Conservation (phyloP, 768 basidiomycete species). For the Lactarius sp. region DNA sequence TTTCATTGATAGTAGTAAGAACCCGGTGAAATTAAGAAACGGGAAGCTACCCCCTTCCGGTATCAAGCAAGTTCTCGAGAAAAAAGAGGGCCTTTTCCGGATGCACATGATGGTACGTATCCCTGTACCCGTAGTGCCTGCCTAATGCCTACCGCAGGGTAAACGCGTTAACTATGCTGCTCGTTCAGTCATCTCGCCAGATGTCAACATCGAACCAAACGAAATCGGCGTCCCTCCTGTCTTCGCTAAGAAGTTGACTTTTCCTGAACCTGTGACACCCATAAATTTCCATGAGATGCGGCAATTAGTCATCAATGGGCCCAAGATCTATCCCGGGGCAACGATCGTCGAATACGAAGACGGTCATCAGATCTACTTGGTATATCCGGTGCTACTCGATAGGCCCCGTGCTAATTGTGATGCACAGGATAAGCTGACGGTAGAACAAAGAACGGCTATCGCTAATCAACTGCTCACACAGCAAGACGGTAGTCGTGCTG, state of each 20-base stretch:
- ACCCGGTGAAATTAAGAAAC: conserved; percentile 76
- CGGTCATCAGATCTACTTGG: conserved; percentile 80
- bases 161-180: conserved; percentile 99
- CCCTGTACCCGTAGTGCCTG: conserved; percentile 16
- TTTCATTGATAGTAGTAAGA: conserved; percentile 96
- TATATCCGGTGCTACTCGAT: conserved; percentile 34
- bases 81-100: conserved; percentile 97
- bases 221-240: conserved; percentile 98
- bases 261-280: conserved; percentile 93
- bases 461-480: conserved; percentile 95
- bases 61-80: conserved; percentile 94
- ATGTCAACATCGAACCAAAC: conserved; percentile 98
- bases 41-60: conserved; percentile 90
- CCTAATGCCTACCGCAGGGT: conserved; percentile 49
- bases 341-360: conserved; percentile 95
- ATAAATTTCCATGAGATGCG: conserved; percentile 86
- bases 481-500: conserved; percentile 60
- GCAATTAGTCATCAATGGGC: conserved; percentile 86
- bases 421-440: conserved; percentile 70
- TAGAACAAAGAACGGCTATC: conserved; percentile 89
- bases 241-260: conserved; percentile 94
- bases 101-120: conserved; percentile 95
- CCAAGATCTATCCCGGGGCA: conserved; percentile 86
- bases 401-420: background rate
- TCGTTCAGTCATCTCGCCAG: conserved; percentile 99